Percentiles rank a stretch among this genome's conserved stretches.
These are phyloP conservation scores for Zoysia matrella DNA, from an alignment of 202 grass and related monocot species.

Conservation along the genomic window DNA sequence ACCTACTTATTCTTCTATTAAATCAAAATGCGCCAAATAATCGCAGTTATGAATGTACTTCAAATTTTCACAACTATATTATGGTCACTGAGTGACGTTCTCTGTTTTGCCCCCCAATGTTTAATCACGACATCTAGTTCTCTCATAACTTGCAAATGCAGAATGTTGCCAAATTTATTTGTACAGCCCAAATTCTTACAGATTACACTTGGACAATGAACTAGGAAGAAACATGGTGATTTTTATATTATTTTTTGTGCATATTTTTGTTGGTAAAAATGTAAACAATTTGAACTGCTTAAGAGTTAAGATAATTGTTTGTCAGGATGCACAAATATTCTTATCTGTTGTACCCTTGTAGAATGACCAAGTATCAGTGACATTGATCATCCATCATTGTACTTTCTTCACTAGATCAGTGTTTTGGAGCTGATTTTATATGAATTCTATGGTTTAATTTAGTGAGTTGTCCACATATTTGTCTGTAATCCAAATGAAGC, in stretches of 20 bases:
- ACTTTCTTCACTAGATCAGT: neutral
- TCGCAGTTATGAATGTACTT: no score
- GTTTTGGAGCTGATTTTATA: neutral
- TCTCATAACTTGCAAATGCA: constrained; percentile 1
- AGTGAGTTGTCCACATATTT: neutral
- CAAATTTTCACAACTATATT: no score
- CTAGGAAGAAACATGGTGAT: no score
- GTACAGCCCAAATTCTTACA: neutral
- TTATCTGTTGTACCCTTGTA: neutral
- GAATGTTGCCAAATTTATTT: neutral
- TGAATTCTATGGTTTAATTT: neutral
- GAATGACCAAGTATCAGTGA: no score
- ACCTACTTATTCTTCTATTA: no score
- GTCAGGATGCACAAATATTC: no score
- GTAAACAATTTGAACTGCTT: neutral
- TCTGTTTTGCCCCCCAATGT: no score
- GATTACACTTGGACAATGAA: neutral
- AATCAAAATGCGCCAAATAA: no score
- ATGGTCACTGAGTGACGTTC: no score
- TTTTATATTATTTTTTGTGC: no score
- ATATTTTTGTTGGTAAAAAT: no score
- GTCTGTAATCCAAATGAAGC: neutral
- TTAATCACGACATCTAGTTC: constrained; percentile 7
- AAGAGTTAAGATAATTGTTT: no score
- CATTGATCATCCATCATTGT: neutral